Base-by-base conservation (phyloP, 208 protist species). In the Leishmania mexicana region DNA sequence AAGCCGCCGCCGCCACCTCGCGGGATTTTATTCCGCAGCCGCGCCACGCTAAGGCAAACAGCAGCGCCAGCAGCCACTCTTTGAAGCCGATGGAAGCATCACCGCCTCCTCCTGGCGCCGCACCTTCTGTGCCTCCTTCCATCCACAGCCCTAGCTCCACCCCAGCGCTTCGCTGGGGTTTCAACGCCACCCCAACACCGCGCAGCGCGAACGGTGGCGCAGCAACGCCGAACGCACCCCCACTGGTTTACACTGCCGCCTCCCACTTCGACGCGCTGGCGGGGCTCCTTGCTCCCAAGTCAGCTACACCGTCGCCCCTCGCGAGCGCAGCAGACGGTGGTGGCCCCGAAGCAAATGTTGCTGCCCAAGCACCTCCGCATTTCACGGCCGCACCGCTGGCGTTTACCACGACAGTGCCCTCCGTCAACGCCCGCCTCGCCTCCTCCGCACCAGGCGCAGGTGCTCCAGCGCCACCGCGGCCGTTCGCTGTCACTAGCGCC, bases 1-100 rank as follows among this genome's bases (percentile, higher is more conserved):
- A 81, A 38, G 21, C 35, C 54, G 3, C 82, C 4, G 35, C 76
- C 13, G 49, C 53, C 3, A 62, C 73, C 49, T 54, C 73, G 7
- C 51, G 58, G 21, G 82, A 85, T 79, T 71, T 82, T 28, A 81
- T 85, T 58, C 82, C 82, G 53, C 82, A 81, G 54, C 82, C 82
- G 49, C 82, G 82, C n/a, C 82, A 81, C 67, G 78, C 78, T 17
- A 85, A 79, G 65, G 73, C 35, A 1, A 57, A 54, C 57, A 67
- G 64, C 64, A 71, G 49, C 65, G 45, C 45, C 40, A 49, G 47
- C 57, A 68, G 42, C 51, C 47, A 65, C 64, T 49, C 78, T 3
- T 0, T 65, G 3, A 85, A 79, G 74, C 51, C 78, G 42, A 67
- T 62, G 60, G 82, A 79, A 24, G 38, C 42, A 58, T 76, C 73